phyloP scores from a whole-genome alignment of 2,329 filamentous ascomycete genomes.

The Cladosporium sp. region DNA sequence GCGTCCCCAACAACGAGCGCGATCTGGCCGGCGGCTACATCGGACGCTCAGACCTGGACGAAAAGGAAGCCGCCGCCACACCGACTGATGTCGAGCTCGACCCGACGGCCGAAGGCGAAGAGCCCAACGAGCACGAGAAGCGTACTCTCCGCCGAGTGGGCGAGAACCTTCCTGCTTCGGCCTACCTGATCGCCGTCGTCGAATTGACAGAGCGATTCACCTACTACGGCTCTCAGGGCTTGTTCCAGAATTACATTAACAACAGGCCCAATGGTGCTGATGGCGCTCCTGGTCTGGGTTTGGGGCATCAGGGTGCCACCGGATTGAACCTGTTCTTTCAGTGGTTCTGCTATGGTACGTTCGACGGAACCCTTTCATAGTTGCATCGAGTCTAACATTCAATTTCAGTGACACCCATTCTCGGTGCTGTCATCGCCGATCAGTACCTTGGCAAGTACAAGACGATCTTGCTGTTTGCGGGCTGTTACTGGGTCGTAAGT shows the following conservation, averaged over 20 bases:
- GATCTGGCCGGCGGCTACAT: conserved; percentile 16
- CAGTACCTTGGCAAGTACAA: conserved; percentile 63
- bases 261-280: conserved; percentile 34
- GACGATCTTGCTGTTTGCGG: conserved; percentile 62
- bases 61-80: conserved; percentile 16
- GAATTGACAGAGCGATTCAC: conserved; percentile 47
- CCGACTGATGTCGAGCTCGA: conserved; percentile 16
- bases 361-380: too few species aligned
- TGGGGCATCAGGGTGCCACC: conserved; percentile 38
- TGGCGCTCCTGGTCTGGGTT: conserved; percentile 36
- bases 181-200: conserved; percentile 44
- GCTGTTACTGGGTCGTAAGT: conserved; percentile 52
- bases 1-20: conserved; percentile 10
- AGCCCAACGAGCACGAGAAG: conserved; percentile 39
- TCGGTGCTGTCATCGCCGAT: conserved; percentile 53
- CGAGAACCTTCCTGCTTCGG: conserved; percentile 41
- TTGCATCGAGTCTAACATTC: not conserved
- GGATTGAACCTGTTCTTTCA: conserved; percentile 43
- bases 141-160: conserved; percentile 40
- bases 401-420: conserved; percentile 34
- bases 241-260: conserved; percentile 46
- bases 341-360: conserved; percentile 39
- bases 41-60: conserved; percentile 5
- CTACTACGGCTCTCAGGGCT: conserved; percentile 26
- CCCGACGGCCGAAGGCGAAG: conserved; percentile 26